These are phyloP conservation scores for Aspergillus sp. DNA, from an alignment of 2,329 filamentous ascomycete genomes.

Conservation along the genomic window DNA sequence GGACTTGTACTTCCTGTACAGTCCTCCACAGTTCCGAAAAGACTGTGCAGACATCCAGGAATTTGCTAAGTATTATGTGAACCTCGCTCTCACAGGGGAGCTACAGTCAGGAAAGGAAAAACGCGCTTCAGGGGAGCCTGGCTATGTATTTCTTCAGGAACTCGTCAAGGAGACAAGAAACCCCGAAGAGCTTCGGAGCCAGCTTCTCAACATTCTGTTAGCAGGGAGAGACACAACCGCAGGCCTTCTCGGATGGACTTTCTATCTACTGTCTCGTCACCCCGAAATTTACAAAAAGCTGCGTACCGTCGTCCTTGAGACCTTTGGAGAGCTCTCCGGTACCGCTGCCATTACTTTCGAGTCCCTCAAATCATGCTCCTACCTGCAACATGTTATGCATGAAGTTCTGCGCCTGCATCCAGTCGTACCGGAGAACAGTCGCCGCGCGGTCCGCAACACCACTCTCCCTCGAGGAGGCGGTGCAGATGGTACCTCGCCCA, in stretches of 20 bases:
- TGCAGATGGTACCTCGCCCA: constrained; percentile 55
- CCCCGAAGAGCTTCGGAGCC: constrained; percentile 45
- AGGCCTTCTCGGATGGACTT: constrained; percentile 39
- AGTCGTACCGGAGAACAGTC: constrained; percentile 45
- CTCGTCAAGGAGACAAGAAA: constrained; percentile 48
- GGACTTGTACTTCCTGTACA: not conserved
- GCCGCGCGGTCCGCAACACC: constrained; percentile 40
- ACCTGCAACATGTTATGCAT: constrained; percentile 36
- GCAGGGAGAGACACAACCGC: constrained; percentile 57
- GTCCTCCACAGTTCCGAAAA: not conserved
- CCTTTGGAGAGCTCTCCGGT: constrained; percentile 21
- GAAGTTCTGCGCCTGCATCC: constrained; percentile 46
- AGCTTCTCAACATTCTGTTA: constrained; percentile 51
- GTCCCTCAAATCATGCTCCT: constrained; percentile 39
- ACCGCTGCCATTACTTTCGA: constrained; percentile 43
- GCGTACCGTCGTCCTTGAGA: constrained; percentile 10
- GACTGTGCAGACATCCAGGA: not conserved
- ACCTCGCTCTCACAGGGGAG: not conserved
- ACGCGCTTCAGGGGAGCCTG: constrained; percentile 11
- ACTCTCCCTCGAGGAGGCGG: constrained; percentile 57
- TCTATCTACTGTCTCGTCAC: constrained; percentile 11
- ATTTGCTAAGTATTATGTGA: not conserved
- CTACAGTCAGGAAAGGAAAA: constrained; percentile 20
- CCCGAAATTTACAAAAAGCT: constrained; percentile 8
- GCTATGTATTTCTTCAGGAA: constrained; percentile 51